These are phyloP conservation scores for Cryphonectria naterciae DNA, from an alignment of 2,329 filamentous ascomycete species.

Conservation along the genomic window DNA sequence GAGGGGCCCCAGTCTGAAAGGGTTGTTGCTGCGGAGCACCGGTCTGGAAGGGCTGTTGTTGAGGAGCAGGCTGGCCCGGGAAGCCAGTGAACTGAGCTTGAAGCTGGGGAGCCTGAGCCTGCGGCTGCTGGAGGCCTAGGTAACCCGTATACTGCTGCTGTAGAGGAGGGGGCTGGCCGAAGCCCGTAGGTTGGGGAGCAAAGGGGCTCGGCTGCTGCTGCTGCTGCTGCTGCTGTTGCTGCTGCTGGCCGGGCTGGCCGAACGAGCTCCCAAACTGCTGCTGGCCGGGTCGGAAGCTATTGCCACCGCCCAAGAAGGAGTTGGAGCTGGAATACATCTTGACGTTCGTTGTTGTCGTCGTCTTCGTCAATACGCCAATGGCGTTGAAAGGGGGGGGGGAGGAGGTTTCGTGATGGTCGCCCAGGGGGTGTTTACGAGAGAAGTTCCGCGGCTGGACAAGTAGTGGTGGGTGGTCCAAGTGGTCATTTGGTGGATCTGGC, in stretches of 20 bases:
- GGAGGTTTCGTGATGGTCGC: slow-evolving; percentile 1
- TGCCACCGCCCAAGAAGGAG: slow-evolving; percentile 80
- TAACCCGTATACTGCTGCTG: slow-evolving; percentile 66
- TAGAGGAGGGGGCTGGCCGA: slow-evolving; percentile 54
- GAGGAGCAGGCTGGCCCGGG: slow-evolving; percentile 61
- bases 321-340: slow-evolving; percentile 90
- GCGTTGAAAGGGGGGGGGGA: not conserved
- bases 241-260: slow-evolving; percentile 34
- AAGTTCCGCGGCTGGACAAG: slow-evolving; percentile 4
- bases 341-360: slow-evolving; percentile 12
- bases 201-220: slow-evolving; percentile 58
- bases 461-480: slow-evolving; percentile 12
- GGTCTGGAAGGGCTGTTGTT: slow-evolving; percentile 35
- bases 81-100: slow-evolving; percentile 74
- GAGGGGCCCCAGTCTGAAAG: slow-evolving; percentile 59
- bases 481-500: slow-evolving; percentile 21
- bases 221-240: slow-evolving; percentile 49
- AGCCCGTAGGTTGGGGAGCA: slow-evolving; percentile 64
- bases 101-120: slow-evolving; percentile 60
- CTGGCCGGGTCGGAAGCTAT: slow-evolving; percentile 69
- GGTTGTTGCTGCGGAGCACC: slow-evolving; percentile 58
- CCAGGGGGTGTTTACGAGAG: slow-evolving; percentile 12
- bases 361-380: slow-evolving; percentile 11
- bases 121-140: slow-evolving; percentile 57
- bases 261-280: slow-evolving; percentile 63